These are phyloP conservation scores for Paraconiothyrium brasiliense DNA, from an alignment of 2,329 filamentous ascomycete genomes.

Conservation along the genomic window DNA sequence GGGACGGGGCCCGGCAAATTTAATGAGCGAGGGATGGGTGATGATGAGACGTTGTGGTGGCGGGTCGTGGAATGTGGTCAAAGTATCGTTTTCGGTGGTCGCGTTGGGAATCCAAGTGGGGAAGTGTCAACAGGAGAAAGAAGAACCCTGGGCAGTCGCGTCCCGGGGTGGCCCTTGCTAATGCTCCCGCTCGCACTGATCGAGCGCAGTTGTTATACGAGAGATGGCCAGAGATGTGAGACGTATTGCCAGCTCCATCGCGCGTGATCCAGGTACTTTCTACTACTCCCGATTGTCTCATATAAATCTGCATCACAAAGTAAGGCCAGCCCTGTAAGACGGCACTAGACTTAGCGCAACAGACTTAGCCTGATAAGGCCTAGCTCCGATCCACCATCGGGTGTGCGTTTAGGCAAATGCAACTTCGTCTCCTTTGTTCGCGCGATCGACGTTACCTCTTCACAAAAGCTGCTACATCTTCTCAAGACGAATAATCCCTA, in stretches of 20 bases:
- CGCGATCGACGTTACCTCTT: not conserved
- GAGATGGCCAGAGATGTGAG: not conserved
- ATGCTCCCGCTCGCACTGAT: not conserved
- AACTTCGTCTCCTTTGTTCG: not conserved
- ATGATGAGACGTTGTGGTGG: constrained; percentile 1
- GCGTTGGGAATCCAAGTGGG: constrained; percentile 13
- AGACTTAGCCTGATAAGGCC: not conserved
- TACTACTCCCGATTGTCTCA: not conserved
- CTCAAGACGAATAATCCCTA: too few species aligned
- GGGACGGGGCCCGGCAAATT: not conserved
- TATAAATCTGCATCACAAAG: not conserved
- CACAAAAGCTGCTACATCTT: not conserved
- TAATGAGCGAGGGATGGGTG: not conserved
- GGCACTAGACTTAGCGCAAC: not conserved
- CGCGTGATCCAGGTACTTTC: not conserved
- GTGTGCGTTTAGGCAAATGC: not conserved
- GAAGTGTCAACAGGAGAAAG: constrained; percentile 7
- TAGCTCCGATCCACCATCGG: not conserved
- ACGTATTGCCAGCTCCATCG: not conserved
- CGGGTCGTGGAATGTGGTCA: constrained; percentile 6
- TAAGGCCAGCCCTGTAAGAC: constrained; percentile 1
- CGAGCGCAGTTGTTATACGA: not conserved
- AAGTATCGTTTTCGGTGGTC: constrained; percentile 7
- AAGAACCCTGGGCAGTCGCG: constrained; percentile 8
- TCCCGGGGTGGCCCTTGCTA: not conserved